Percentiles rank a stretch among this genome's conserved stretches.
Conservation (phyloP, 192 early-diverging fungal species). For the Backusella morwellensis region DNA sequence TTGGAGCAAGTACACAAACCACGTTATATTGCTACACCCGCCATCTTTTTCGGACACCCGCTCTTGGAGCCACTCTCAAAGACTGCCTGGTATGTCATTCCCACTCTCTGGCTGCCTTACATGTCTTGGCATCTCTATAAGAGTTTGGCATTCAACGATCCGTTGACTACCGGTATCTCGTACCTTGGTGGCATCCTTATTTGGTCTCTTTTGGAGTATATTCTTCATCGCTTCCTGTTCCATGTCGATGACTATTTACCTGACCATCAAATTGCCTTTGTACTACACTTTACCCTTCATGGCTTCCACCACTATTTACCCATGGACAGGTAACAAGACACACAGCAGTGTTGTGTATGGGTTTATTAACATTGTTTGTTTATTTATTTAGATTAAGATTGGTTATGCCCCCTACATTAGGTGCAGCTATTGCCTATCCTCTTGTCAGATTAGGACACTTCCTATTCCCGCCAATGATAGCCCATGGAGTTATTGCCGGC, state of each 20-base stretch:
- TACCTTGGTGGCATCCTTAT: slow-evolving; percentile 69
- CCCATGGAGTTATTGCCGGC: slow-evolving; percentile 73
- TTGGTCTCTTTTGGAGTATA: slow-evolving; percentile 91
- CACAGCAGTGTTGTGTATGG: neutral
- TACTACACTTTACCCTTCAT: slow-evolving; percentile 86
- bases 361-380: neutral
- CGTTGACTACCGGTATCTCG: slow-evolving; percentile 39
- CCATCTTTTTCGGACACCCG: slow-evolving; percentile 81
- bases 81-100: slow-evolving; percentile 91
- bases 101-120: slow-evolving; percentile 86
- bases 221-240: slow-evolving; percentile 90
- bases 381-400: slow-evolving; percentile 67
- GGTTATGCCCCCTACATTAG: slow-evolving; percentile 95
- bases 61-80: slow-evolving; percentile 82
- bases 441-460: slow-evolving; percentile 49
- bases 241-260: slow-evolving; percentile 89
- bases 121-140: slow-evolving; percentile 44
- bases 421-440: slow-evolving; percentile 62
- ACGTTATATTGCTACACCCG: slow-evolving; percentile 71
- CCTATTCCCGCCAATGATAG: slow-evolving; percentile 63
- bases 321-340: slow-evolving; percentile 78
- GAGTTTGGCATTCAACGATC: slow-evolving; percentile 30
- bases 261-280: slow-evolving; percentile 73
- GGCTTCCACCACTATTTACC: slow-evolving; percentile 97
- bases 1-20: slow-evolving; percentile 90